These are phyloP conservation scores for Chionographis japonica DNA, from an alignment of 106 monocot genomes.

Conservation along the genomic window DNA sequence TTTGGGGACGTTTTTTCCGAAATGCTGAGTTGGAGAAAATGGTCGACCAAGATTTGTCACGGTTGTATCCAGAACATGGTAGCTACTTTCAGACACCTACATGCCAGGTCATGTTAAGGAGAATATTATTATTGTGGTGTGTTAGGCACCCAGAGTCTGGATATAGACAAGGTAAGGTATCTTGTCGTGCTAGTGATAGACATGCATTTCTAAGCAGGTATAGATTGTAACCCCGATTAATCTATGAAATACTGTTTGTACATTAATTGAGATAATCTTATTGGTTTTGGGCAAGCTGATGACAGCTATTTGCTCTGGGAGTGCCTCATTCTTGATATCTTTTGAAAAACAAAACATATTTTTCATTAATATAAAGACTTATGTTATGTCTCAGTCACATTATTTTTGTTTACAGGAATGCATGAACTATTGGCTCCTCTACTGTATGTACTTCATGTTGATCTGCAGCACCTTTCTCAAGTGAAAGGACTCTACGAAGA, in stretches of 20 bases:
- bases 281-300: no score
- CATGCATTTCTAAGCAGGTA: no score
- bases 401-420: constrained; percentile 51
- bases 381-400: not conserved
- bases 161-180: constrained; percentile 67
- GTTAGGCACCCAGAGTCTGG: constrained; percentile 73
- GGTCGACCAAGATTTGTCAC: constrained; percentile 76
- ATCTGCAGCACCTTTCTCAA: constrained; percentile 49
- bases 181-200: not conserved
- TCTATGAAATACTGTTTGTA: no score
- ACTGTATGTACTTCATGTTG: constrained; percentile 70
- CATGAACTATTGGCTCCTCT: constrained; percentile 88
- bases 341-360: no score
- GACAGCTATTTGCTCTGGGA: no score
- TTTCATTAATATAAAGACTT: not conserved
- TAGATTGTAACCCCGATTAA: no score
- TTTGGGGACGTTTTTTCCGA: constrained; percentile 66
- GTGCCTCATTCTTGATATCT: no score
- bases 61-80: constrained; percentile 74
- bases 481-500: constrained; percentile 48
- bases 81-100: constrained; percentile 67
- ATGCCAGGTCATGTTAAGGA: constrained; percentile 77
- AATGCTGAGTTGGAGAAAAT: constrained; percentile 72
- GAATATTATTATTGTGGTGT: constrained; percentile 74
- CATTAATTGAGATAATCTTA: no score